phyloP scores from a whole-genome alignment of 352 stramenopile species.

The Globisporangium sylvaticum region DNA sequence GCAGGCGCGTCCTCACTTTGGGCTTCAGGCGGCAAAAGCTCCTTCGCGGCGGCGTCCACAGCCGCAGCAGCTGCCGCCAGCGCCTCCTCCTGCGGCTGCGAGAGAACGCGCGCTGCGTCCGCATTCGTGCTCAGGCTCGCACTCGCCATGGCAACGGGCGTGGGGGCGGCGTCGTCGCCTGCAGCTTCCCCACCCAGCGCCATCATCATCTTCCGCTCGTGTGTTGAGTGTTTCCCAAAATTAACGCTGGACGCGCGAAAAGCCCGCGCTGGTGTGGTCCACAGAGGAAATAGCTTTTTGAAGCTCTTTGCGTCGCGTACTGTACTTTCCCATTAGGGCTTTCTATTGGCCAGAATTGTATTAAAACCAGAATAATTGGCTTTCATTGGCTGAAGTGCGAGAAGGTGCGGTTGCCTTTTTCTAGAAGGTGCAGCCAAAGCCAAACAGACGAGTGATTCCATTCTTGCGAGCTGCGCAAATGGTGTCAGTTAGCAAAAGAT shows the following conservation, averaged over 20 bases:
- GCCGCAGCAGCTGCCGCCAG: neutral
- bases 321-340: neutral
- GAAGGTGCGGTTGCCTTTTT: constrained; percentile 2
- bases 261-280: constrained; percentile 9
- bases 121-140: neutral
- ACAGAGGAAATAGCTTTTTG: neutral
- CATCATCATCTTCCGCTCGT: constrained; percentile 4
- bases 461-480: neutral
- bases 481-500: neutral
- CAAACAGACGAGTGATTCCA: neutral
- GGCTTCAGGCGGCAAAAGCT: neutral
- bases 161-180: neutral
- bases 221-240: constrained; percentile 1
- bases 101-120: neutral
- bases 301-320: too few relatives aligned
- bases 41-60: neutral
- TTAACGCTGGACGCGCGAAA: constrained; percentile 3
- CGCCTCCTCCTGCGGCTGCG: neutral
- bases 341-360: neutral
- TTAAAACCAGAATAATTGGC: neutral
- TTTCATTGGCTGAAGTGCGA: neutral
- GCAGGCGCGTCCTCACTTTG: neutral
- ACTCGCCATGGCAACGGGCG: neutral
- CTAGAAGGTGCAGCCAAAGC: neutral
- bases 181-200: neutral